A percentile compares a stretch with the other conserved stretches of the same genome.
These are phyloP conservation scores for Neophaeococcomyces mojaviensis DNA, from an alignment of 2,329 filamentous ascomycete species.

Conservation along the genomic window DNA sequence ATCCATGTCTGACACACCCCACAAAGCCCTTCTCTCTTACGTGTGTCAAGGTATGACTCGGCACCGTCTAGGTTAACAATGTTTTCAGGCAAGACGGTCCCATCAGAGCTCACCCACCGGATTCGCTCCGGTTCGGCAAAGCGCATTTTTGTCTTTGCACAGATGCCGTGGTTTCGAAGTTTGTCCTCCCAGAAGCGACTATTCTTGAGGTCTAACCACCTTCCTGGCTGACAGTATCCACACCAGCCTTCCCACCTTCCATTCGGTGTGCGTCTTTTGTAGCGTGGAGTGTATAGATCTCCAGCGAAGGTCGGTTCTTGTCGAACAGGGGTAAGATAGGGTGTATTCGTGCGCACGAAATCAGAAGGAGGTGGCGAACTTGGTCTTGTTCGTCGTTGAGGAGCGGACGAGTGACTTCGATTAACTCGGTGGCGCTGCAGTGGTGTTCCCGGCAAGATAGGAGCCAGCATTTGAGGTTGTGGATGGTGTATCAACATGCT, in stretches of 20 bases:
- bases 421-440: not conserved
- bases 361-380: conserved; percentile 7
- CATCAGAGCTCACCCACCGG: conserved; percentile 2
- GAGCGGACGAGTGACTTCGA: not conserved
- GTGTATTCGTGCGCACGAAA: not conserved
- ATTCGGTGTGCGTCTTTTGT: conserved; percentile 5
- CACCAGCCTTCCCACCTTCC: conserved; percentile 11
- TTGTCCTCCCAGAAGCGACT: conserved; percentile 11
- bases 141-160: conserved; percentile 5
- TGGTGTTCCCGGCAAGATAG: not conserved
- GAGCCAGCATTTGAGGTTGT: not conserved
- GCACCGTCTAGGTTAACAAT: not conserved
- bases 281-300: conserved; percentile 7
- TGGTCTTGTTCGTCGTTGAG: not conserved
- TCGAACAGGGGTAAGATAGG: conserved; percentile 4
- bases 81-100: not conserved
- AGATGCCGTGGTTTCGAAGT: conserved; percentile 9
- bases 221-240: conserved; percentile 6
- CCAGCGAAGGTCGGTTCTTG: conserved; percentile 5
- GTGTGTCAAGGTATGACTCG: not conserved
- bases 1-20: conserved; percentile 5
- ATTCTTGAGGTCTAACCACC: conserved; percentile 8
- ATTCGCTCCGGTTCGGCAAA: conserved; percentile 6
- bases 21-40: conserved; percentile 7
- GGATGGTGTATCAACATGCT: conserved; percentile 3